Evolutionary conservation across 352 stramenopile species (phyloP).

Genomic region (Phytophthora sp.): DNA sequence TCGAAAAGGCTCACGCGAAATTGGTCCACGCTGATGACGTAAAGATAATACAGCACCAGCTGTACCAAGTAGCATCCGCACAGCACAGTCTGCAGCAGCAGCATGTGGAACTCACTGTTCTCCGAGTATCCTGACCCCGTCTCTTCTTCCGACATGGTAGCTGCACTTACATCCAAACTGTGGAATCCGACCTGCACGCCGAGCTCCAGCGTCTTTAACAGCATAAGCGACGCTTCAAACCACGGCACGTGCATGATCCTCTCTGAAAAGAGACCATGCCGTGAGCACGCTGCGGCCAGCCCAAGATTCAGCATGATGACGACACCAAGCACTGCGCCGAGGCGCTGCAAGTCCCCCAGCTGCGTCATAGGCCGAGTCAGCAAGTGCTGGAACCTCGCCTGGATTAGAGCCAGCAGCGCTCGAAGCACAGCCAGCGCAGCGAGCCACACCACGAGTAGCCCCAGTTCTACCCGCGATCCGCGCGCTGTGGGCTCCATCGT

Average conservation of each 20-base stretch:
- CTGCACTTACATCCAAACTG: conserved; percentile 52
- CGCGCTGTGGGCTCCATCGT: conserved; percentile 55
- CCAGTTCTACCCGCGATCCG: conserved; percentile 42
- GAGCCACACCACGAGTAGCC: conserved; percentile 70
- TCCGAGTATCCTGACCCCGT: conserved; percentile 45
- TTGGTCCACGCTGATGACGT: conserved; percentile 82
- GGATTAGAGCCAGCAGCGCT: conserved; percentile 64
- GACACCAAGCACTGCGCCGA: conserved; percentile 49
- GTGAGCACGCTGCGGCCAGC: conserved; percentile 47
- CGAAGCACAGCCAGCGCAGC: conserved; percentile 65
- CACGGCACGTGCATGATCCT: conserved; percentile 73
- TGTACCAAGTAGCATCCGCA: conserved; percentile 69
- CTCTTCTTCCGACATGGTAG: conserved; percentile 39
- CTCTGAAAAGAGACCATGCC: conserved; percentile 49
- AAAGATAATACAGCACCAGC: conserved; percentile 80
- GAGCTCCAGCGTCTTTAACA: conserved; percentile 73
- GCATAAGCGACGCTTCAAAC: conserved; percentile 73
- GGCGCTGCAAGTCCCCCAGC: conserved; percentile 57
- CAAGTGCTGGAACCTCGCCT: conserved; percentile 71
- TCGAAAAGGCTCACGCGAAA: conserved; percentile 83
- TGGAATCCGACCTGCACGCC: conserved; percentile 77
- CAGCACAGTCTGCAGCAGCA: conserved; percentile 69
- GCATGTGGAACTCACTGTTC: conserved; percentile 69
- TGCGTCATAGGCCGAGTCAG: conserved; percentile 70
- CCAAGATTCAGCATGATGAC: conserved; percentile 51